These are phyloP conservation scores for Lachnum nothofagi DNA, from an alignment of 2,329 filamentous ascomycete species.

Conservation along the genomic window DNA sequence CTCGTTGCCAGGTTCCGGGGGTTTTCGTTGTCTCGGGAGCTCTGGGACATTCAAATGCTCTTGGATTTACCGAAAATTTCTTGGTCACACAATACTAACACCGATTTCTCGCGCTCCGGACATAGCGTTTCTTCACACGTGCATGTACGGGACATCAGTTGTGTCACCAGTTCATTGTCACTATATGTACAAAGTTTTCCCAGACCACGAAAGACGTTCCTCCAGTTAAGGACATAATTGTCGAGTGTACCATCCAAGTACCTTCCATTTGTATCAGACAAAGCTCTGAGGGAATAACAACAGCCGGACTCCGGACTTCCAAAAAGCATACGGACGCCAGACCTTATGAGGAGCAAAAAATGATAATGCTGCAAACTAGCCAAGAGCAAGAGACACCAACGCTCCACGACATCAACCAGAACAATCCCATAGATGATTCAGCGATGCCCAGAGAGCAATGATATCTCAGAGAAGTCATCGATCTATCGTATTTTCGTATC, in stretches of 20 bases:
- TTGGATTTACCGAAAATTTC: no score
- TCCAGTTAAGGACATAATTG: conserved; percentile 9
- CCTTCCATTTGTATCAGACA: conserved; percentile 19
- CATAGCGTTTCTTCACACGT: no score
- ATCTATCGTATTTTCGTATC: conserved; percentile 32
- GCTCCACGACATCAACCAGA: conserved; percentile 17
- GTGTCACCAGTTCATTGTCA: conserved; percentile 15
- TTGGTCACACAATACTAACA: no score
- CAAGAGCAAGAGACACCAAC: conserved; percentile 17
- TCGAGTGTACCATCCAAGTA: conserved; percentile 4
- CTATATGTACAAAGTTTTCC: conserved; percentile 25
- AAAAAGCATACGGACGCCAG: conserved; percentile 24
- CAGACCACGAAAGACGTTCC: conserved; percentile 7
- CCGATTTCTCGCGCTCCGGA: no score
- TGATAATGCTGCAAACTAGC: conserved; percentile 25
- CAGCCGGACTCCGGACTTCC: conserved; percentile 26
- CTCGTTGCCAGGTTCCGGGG: no score
- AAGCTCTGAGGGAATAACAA: conserved; percentile 16
- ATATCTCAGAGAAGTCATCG: conserved; percentile 23
- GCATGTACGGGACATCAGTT: neutral
- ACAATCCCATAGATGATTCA: conserved; percentile 16
- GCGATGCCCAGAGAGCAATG: conserved; percentile 18
- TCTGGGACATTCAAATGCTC: no score
- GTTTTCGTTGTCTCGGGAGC: no score
- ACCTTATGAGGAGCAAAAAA: conserved; percentile 20